Conservation (phyloP, 352 stramenopile genomes). For the Thalassiosira pacifica region DNA sequence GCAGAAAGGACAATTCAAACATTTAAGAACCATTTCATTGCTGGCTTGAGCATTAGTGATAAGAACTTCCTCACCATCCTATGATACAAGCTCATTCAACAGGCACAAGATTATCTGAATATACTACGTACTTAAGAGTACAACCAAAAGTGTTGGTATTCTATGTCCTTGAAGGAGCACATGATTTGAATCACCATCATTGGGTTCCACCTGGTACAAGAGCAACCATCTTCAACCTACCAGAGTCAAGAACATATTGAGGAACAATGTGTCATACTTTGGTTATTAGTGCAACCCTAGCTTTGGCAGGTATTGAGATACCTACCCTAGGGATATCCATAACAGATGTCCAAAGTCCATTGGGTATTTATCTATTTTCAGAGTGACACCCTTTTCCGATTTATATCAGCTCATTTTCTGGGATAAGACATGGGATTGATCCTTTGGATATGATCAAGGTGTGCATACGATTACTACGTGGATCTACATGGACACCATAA, state of each 20-base stretch:
- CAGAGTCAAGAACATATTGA: conserved; percentile 31
- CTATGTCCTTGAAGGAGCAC: conserved; percentile 25
- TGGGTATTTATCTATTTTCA: too few species aligned
- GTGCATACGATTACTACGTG: too few species aligned
- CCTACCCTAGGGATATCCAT: too few species aligned
- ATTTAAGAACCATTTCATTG: conserved; percentile 27
- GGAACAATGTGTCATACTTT: conserved; percentile 25
- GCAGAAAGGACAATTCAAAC: conserved; percentile 13
- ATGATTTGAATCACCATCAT: conserved; percentile 55
- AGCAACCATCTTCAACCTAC: conserved; percentile 46
- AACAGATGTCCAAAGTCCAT: too few species aligned
- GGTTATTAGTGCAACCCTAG: too few species aligned
- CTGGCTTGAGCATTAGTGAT: conserved; percentile 13
- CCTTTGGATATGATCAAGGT: too few species aligned
- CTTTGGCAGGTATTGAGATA: too few species aligned
- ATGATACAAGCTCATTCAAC: conserved; percentile 48
- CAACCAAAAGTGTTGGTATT: conserved; percentile 60
- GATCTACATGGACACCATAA: too few species aligned
- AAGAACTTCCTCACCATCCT: conserved; percentile 45
- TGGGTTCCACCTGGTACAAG: conserved; percentile 49
- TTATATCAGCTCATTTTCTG: too few species aligned
- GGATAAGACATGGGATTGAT: too few species aligned
- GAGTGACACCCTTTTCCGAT: too few species aligned
- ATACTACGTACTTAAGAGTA: conserved; percentile 42
- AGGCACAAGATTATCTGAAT: conserved; percentile 59